Conservation (phyloP, 129 eudicot genomes). For the Logfia minima region DNA sequence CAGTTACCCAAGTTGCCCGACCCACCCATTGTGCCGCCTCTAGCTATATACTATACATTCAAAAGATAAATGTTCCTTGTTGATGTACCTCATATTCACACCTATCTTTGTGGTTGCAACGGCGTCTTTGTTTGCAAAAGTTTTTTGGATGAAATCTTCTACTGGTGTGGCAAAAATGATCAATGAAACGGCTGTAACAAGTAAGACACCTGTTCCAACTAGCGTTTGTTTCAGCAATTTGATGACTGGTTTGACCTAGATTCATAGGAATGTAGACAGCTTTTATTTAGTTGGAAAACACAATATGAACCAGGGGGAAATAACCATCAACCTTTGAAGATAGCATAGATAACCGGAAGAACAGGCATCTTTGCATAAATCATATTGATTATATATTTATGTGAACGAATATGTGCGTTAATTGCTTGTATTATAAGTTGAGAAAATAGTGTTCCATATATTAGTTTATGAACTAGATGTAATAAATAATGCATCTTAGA, state of each 20-base stretch:
- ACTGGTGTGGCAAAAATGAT: constrained; percentile 91
- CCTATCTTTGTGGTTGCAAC: constrained; percentile 47
- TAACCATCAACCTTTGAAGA: background rate
- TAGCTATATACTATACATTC: background rate
- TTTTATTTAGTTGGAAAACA: background rate
- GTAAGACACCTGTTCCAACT: constrained; percentile 89
- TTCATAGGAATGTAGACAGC: background rate
- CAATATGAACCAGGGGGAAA: background rate
- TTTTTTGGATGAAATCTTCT: constrained; percentile 66
- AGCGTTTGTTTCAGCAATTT: constrained; percentile 95
- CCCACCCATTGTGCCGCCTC: background rate
- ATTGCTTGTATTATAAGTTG: background rate
- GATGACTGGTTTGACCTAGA: constrained; percentile 91
- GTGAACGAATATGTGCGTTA: background rate
- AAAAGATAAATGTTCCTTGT: background rate
- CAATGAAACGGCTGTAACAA: constrained; percentile 74
- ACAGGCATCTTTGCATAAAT: background rate
- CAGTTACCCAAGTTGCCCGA: background rate
- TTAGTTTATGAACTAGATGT: too few species aligned
- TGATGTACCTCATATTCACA: constrained; percentile 55
- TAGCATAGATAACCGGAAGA: background rate
- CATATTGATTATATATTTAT: background rate
- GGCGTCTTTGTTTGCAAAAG: constrained; percentile 43
- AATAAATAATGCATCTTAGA: constrained; percentile 1
- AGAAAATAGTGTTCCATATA: background rate